A percentile compares a stretch with the other conserved stretches of the same genome.
phyloP scores from a whole-genome alignment of 768 basidiomycete genomes.

The Lyophyllum semitale region DNA sequence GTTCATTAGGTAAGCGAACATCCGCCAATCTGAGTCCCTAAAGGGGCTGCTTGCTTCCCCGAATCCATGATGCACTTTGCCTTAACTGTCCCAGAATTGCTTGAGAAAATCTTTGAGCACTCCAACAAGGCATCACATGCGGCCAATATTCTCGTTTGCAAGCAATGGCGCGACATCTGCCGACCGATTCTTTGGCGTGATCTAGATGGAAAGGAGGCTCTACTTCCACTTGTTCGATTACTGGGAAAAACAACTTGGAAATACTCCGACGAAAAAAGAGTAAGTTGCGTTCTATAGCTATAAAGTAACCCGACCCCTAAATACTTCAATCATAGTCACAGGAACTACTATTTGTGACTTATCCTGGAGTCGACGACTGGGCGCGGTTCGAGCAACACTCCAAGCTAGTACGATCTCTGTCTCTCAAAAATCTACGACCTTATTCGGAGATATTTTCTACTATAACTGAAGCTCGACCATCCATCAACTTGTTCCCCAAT shows the following conservation, averaged over 20 bases:
- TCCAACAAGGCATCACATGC: not conserved
- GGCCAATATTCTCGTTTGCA: not conserved
- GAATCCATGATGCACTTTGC: not conserved
- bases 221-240: not conserved
- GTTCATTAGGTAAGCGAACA: no score
- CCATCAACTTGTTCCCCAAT: not conserved
- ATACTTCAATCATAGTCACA: no score
- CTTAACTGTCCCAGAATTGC: not conserved
- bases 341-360: not conserved
- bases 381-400: not conserved
- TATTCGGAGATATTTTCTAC: not conserved
- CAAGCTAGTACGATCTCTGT: not conserved
- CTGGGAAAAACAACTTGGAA: not conserved
- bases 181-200: not conserved
- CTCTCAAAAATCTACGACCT: not conserved
- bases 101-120: not conserved
- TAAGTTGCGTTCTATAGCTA: no score
- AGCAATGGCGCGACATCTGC: not conserved
- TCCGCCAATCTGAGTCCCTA: no score
- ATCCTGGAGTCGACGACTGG: not conserved
- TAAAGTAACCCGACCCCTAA: no score
- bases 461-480: not conserved
- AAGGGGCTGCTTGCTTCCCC: no score
- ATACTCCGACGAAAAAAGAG: not conserved
- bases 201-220: not conserved